A percentile compares a stretch with the other conserved stretches of the same genome.
Conservation (phyloP, 2,329 filamentous ascomycete species). For the Leptographium flavum region DNA sequence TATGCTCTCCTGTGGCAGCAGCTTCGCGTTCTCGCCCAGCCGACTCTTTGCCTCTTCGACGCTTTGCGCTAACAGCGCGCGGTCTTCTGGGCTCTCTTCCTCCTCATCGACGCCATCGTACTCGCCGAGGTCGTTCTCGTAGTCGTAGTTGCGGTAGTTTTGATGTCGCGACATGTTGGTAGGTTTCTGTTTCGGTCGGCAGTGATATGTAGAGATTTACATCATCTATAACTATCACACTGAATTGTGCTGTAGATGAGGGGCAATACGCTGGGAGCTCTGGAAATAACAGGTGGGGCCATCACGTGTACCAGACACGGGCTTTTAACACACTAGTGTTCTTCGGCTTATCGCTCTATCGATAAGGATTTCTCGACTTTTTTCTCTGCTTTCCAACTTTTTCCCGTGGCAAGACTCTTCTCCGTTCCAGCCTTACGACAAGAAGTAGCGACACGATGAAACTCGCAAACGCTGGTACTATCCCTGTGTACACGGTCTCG, state of each 20-base stretch:
- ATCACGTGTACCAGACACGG: too few relatives aligned
- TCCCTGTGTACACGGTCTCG: slow-evolving; percentile 63
- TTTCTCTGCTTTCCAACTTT: not conserved
- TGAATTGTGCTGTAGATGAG: too few relatives aligned
- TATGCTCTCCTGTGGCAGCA: slow-evolving; percentile 51
- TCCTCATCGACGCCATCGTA: slow-evolving; percentile 33
- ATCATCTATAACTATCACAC: too few relatives aligned
- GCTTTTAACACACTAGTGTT: too few relatives aligned
- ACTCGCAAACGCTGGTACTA: slow-evolving; percentile 12
- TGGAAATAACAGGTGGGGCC: too few relatives aligned
- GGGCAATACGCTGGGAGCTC: too few relatives aligned
- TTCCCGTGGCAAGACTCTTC: not conserved
- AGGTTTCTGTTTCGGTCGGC: too few relatives aligned
- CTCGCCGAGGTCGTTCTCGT: slow-evolving; percentile 36
- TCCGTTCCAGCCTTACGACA: not conserved
- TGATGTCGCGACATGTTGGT: slow-evolving; percentile 30
- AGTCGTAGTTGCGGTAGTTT: slow-evolving; percentile 32
- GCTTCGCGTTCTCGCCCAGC: slow-evolving; percentile 45
- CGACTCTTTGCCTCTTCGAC: slow-evolving; percentile 51
- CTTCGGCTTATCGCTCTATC: not conserved
- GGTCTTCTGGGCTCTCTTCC: slow-evolving; percentile 32
- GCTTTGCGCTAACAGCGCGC: slow-evolving; percentile 42
- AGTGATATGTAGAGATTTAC: too few relatives aligned
- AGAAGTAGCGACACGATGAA: slow-evolving; percentile 9
- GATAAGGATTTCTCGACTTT: slow-evolving; percentile 2